phyloP scores from a whole-genome alignment of 805 yeast genomes.

The Hanseniaspora singularis region DNA sequence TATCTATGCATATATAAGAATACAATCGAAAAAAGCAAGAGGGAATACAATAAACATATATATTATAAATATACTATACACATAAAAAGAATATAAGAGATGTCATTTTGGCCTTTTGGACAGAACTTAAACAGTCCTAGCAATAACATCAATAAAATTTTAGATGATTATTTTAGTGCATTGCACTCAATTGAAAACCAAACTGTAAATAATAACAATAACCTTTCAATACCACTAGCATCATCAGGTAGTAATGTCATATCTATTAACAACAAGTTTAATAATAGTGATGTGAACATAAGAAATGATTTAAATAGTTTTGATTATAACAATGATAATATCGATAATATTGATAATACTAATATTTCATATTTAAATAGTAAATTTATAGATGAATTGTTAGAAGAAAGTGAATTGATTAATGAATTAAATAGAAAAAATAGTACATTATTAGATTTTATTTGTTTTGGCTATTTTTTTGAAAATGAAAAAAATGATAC shows the following conservation, averaged over 20 bases:
- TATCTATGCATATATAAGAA: no score
- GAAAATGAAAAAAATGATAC: conserved; percentile 13
- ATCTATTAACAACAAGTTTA: not conserved
- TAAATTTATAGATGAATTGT: conserved; percentile 29
- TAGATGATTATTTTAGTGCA: conserved; percentile 32
- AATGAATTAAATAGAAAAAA: conserved; percentile 31
- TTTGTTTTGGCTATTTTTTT: conserved; percentile 36
- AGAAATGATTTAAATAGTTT: not conserved
- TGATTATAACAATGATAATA: not conserved
- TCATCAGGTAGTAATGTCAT: not conserved
- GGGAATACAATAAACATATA: not conserved
- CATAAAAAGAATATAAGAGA: conserved; percentile 15
- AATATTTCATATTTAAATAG: not conserved
- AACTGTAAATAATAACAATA: conserved; percentile 17
- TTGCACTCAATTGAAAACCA: conserved; percentile 23
- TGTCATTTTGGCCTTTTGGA: conserved; percentile 40
- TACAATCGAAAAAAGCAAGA: no score
- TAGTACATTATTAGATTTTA: conserved; percentile 35
- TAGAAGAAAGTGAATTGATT: conserved; percentile 32
- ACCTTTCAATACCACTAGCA: conserved; percentile 2
- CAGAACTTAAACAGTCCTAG: conserved; percentile 27
- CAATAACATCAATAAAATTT: conserved; percentile 29
- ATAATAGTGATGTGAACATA: not conserved
- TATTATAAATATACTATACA: not conserved
- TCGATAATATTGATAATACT: not conserved